A percentile compares a stretch with the other conserved stretches of the same genome.
phyloP scores from a whole-genome alignment of 768 basidiomycete genomes.

The Aureoboletus auriporus region DNA sequence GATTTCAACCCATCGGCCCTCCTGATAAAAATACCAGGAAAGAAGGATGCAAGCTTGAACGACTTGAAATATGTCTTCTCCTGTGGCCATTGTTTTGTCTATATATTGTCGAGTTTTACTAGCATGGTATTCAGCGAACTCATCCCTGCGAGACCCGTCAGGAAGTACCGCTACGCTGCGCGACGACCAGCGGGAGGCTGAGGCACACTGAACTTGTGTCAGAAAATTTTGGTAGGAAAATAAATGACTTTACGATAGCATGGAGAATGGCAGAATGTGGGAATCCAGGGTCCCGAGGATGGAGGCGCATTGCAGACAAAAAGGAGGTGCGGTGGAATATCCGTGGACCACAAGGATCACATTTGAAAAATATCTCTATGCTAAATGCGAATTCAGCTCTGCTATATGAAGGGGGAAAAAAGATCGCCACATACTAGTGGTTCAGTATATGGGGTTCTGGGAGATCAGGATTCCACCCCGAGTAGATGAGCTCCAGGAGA shows the following conservation, averaged over 20 bases:
- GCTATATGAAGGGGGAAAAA: constrained; percentile 5
- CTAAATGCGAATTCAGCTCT: constrained; percentile 35
- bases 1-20: constrained; percentile 86
- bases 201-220: constrained; percentile 56
- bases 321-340: constrained; percentile 82
- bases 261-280: constrained; percentile 89
- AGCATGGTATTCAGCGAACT: constrained; percentile 84
- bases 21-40: constrained; percentile 90
- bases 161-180: constrained; percentile 61
- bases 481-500: constrained; percentile 63
- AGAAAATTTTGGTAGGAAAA: constrained; percentile 7
- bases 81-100: constrained; percentile 86
- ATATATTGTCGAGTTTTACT: constrained; percentile 85
- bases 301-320: constrained; percentile 71
- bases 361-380: constrained; percentile 84
- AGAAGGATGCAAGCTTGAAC: constrained; percentile 84
- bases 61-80: constrained; percentile 81
- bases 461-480: constrained; percentile 84
- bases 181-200: constrained; percentile 79
- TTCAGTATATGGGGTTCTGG: constrained; percentile 70
- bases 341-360: constrained; percentile 82
- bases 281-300: constrained; percentile 78
- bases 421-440: constrained; percentile 59
- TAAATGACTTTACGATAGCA: constrained; percentile 62
- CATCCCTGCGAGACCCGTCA: constrained; percentile 76